Evolutionary conservation across 2,329 filamentous ascomycete species (phyloP).

Genomic region (Sporothrix schenckii): DNA sequence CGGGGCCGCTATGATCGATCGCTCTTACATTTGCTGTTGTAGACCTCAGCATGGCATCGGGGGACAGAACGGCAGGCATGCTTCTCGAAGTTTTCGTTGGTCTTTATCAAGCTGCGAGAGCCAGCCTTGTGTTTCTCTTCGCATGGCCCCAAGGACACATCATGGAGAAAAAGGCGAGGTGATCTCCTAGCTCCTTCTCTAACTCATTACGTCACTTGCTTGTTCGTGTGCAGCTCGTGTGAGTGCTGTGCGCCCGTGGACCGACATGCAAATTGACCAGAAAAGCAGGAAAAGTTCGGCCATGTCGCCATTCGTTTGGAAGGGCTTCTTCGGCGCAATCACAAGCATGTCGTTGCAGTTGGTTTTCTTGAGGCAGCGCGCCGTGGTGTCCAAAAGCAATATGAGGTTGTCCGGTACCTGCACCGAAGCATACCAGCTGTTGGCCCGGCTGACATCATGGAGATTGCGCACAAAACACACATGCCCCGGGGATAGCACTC

Average conservation of each 20-base stretch:
- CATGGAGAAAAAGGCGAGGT: background rate
- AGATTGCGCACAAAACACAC: background rate
- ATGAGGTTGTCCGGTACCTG: background rate
- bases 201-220: background rate
- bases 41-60: background rate
- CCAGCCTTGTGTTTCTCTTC: too few species aligned
- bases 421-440: conserved; percentile 18
- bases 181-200: background rate
- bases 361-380: background rate
- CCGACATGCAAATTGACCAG: background rate
- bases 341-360: background rate
- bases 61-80: conserved; percentile 2
- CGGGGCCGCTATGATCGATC: conserved; percentile 23
- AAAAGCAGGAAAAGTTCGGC: background rate
- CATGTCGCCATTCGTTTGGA: conserved; percentile 19
- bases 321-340: background rate
- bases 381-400: background rate
- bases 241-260: conserved; percentile 1
- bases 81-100: background rate
- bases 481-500: conserved; percentile 20
- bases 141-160: background rate
- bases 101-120: too few species aligned
- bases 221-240: background rate
- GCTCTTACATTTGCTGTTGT: conserved; percentile 7
- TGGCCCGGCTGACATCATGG: conserved; percentile 23